Percentiles rank a stretch among this genome's conserved stretches.
Conservation (phyloP, 768 basidiomycete species). For the Mycena olivaceomarginata region DNA sequence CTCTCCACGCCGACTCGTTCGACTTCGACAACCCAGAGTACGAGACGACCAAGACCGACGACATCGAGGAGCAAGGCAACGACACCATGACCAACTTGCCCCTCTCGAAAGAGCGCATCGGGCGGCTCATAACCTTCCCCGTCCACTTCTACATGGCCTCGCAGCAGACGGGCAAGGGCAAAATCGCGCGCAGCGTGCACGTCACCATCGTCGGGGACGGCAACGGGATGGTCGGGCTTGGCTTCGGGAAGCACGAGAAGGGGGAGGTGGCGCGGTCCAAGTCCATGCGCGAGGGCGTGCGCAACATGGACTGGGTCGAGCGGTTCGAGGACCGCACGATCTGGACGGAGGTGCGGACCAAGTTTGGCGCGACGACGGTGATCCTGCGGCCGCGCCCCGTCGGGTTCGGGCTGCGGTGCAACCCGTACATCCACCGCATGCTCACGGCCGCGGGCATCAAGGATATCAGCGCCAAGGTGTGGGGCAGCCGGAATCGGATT, state of each 20-base stretch:
- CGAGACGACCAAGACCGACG: slow-evolving; percentile 51
- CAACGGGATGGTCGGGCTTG: slow-evolving; percentile 88
- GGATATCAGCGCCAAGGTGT: slow-evolving; percentile 96
- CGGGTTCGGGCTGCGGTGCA: slow-evolving; percentile 95
- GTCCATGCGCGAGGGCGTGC: slow-evolving; percentile 82
- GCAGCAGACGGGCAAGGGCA: slow-evolving; percentile 97
- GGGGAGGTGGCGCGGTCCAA: slow-evolving; percentile 70
- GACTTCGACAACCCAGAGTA: slow-evolving; percentile 49
- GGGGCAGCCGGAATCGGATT: slow-evolving; percentile 92
- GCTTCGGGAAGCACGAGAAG: slow-evolving; percentile 86
- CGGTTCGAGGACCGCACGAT: slow-evolving; percentile 97
- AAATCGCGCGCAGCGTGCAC: slow-evolving; percentile 77
- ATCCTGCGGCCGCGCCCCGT: slow-evolving; percentile 88
- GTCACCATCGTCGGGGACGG: slow-evolving; percentile 90
- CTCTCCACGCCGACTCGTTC: slow-evolving; percentile 56
- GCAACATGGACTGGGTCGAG: slow-evolving; percentile 94
- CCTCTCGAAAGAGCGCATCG: slow-evolving; percentile 43
- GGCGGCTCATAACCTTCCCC: slow-evolving; percentile 61
- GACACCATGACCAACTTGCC: slow-evolving; percentile 54
- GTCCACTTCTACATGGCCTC: slow-evolving; percentile 77
- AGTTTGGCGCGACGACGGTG: slow-evolving; percentile 90
- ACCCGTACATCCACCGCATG: slow-evolving; percentile 92
- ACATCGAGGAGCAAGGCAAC: slow-evolving; percentile 57
- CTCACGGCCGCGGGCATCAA: slow-evolving; percentile 96
- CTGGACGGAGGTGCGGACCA: slow-evolving; percentile 91